phyloP scores from a whole-genome alignment of 23 red algal genomes.

The Gracilariopsis chorda region DNA sequence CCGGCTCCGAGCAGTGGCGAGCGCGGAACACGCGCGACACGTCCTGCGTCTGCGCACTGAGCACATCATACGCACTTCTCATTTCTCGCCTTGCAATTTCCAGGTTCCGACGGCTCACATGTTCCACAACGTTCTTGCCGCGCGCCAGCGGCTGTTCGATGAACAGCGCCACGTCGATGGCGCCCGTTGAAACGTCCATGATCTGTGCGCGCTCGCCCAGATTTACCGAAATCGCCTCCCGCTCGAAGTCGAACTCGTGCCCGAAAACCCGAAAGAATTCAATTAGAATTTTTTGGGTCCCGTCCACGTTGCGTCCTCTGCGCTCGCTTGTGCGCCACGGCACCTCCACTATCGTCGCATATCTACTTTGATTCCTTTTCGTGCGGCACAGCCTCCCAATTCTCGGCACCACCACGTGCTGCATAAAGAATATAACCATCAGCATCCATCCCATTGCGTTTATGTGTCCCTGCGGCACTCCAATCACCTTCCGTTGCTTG shows the following conservation, averaged over 20 bases:
- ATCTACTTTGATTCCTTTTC: not conserved
- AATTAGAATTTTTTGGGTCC: conserved; percentile 10
- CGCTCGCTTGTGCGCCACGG: not conserved
- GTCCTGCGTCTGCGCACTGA: not conserved
- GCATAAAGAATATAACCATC: conserved; percentile 63
- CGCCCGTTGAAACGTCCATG: not conserved
- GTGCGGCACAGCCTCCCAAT: conserved; percentile 3
- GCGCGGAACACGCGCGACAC: not conserved
- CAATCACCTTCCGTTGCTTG: conserved; percentile 16
- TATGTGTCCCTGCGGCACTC: conserved; percentile 25
- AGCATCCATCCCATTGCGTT: conserved; percentile 51
- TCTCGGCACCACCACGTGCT: conserved; percentile 16
- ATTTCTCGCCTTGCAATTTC: not conserved
- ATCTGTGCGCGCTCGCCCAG: not conserved
- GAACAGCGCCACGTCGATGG: not conserved
- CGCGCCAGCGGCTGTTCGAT: conserved; percentile 47
- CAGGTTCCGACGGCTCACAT: not conserved
- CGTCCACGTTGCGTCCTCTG: not conserved
- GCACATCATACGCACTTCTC: not conserved
- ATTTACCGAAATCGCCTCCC: conserved; percentile 25
- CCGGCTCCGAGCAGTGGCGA: not conserved
- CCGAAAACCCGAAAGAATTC: conserved; percentile 41
- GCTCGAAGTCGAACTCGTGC: not conserved
- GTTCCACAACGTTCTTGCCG: conserved; percentile 29
- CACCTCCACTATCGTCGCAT: not conserved